Conservation (phyloP, 2,329 filamentous ascomycete genomes). For the Fusarium musae region DNA sequence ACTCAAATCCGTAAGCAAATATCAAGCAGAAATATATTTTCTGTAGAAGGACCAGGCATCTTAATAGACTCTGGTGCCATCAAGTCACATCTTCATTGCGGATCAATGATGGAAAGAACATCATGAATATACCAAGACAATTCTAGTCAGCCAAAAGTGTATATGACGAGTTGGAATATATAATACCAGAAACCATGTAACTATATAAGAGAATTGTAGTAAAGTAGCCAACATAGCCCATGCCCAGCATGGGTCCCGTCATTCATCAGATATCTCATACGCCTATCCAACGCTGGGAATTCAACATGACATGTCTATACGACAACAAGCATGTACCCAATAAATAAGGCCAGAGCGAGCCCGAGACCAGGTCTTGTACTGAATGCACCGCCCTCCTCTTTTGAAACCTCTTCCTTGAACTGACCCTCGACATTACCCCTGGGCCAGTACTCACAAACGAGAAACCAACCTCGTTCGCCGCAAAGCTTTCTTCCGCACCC, state of each 20-base stretch:
- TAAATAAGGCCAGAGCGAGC: constrained; percentile 24
- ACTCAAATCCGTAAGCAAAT: not conserved
- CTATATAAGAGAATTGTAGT: constrained; percentile 1
- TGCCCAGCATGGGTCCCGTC: constrained; percentile 26
- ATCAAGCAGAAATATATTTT: not conserved
- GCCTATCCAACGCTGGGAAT: not conserved
- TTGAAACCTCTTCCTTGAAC: constrained; percentile 55
- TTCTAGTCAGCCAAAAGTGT: not conserved
- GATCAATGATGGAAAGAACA: not conserved
- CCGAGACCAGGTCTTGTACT: constrained; percentile 26
- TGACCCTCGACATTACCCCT: constrained; percentile 69
- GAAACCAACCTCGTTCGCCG: constrained; percentile 66
- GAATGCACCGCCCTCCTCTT: constrained; percentile 29
- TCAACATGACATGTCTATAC: constrained; percentile 1
- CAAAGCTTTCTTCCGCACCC: constrained; percentile 64
- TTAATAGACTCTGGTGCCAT: not conserved
- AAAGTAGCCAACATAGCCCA: constrained; percentile 6
- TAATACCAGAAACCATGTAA: constrained; percentile 6
- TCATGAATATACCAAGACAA: not conserved
- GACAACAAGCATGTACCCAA: constrained; percentile 30
- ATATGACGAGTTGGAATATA: not conserved
- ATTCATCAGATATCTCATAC: not conserved
- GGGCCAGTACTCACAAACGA: constrained; percentile 78
- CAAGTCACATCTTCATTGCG: not conserved
- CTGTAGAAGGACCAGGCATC: too few relatives aligned